Conservation (phyloP, 192 early-diverging fungal genomes). For the Thamnidium elegans region DNA sequence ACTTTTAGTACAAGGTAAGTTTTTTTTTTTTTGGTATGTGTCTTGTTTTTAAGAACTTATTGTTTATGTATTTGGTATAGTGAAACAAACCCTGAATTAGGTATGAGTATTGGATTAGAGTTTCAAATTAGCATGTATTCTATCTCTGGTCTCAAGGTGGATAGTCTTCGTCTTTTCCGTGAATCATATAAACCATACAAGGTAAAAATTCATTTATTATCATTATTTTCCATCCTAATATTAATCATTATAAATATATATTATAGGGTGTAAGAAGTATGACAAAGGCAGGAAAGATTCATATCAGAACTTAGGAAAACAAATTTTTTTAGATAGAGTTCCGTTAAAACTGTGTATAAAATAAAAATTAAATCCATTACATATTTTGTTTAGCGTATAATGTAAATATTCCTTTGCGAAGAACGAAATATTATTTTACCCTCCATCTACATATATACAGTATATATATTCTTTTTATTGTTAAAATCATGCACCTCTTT, state of each 20-base stretch:
- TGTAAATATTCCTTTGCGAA: no score
- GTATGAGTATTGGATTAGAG: slow-evolving; percentile 58
- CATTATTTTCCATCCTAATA: not conserved
- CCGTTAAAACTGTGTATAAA: slow-evolving; percentile 45
- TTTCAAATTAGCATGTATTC: slow-evolving; percentile 71
- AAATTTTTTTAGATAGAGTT: no score
- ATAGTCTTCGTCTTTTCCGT: slow-evolving; percentile 63
- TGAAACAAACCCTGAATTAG: slow-evolving; percentile 16
- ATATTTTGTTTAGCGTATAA: no score
- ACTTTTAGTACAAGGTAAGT: slow-evolving; percentile 47
- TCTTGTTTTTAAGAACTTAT: not conserved
- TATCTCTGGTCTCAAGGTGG: slow-evolving; percentile 70
- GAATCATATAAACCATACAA: slow-evolving; percentile 81
- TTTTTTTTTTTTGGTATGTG: not conserved
- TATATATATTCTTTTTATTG: no score
- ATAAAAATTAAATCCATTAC: slow-evolving; percentile 53
- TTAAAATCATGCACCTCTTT: no score
- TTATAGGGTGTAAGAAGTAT: slow-evolving; percentile 51
- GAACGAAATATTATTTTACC: no score
- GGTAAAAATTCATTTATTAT: slow-evolving; percentile 34
- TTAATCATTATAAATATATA: not conserved
- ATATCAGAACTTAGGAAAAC: slow-evolving; percentile 46
- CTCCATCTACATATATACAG: no score
- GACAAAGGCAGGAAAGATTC: slow-evolving; percentile 63
- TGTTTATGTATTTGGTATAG: not conserved